Conservation (phyloP, 208 protist genomes). For the Angomonas deanei region DNA sequence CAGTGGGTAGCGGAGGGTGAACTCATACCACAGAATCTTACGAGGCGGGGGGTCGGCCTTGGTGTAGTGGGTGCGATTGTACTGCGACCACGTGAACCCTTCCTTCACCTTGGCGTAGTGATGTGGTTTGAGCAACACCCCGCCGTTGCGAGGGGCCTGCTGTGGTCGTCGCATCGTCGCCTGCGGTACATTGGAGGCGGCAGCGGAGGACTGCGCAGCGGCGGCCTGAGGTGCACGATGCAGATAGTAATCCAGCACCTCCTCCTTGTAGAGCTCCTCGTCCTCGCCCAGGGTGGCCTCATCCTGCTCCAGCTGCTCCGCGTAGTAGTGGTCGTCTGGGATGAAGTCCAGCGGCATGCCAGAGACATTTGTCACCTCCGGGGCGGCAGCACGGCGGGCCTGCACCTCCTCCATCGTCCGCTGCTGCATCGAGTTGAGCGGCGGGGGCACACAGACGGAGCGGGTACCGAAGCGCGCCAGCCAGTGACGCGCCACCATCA, state of each 20-base stretch:
- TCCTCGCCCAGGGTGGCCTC: constrained; percentile 68
- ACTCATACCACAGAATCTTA: constrained; percentile 99
- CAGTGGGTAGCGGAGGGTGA: constrained; percentile 99
- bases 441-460: constrained; percentile 23
- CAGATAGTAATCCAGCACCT: constrained; percentile 84
- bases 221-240: neutral
- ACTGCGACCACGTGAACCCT: constrained; percentile 97
- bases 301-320: constrained; percentile 54
- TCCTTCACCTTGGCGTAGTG: constrained; percentile 98
- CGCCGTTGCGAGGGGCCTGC: constrained; percentile 9
- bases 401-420: constrained; percentile 30
- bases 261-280: constrained; percentile 80
- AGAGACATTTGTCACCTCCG: constrained; percentile 7
- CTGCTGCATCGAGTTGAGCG: constrained; percentile 51
- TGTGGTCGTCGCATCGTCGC: constrained; percentile 6
- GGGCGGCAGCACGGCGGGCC: constrained; percentile 12
- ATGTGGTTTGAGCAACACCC: constrained; percentile 91
- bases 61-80: constrained; percentile 99
- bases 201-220: neutral
- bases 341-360: constrained; percentile 43
- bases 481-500: constrained; percentile 66
- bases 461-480: constrained; percentile 43
- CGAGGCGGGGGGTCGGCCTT: constrained; percentile 98
- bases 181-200: constrained; percentile 11
- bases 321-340: constrained; percentile 67